These are phyloP conservation scores for Orbilia oligospora DNA, from an alignment of 2,329 filamentous ascomycete species.

Conservation along the genomic window DNA sequence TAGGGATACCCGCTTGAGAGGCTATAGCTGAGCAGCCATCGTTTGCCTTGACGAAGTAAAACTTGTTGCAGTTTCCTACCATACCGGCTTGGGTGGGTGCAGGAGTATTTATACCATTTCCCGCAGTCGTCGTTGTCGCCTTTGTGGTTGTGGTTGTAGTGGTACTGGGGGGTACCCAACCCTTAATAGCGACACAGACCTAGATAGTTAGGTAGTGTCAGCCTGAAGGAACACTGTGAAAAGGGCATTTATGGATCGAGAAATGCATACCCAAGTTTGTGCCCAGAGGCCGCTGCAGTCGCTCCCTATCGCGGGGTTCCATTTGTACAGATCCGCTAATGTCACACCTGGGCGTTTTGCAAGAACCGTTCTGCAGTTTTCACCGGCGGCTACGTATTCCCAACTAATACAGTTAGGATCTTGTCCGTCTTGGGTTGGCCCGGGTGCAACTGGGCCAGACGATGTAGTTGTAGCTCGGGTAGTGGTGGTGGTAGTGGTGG, in stretches of 20 bases:
- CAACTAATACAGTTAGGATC: constrained; percentile 22
- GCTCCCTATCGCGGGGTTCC: constrained; percentile 31
- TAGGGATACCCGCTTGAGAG: constrained; percentile 60
- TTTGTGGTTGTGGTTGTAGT: constrained; percentile 3
- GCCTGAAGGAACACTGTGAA: neutral
- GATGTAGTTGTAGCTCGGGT: constrained; percentile 4
- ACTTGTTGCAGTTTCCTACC: constrained; percentile 59
- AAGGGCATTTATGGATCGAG: neutral
- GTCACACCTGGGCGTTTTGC: constrained; percentile 22
- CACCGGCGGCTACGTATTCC: constrained; percentile 6
- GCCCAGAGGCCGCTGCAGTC: constrained; percentile 28
- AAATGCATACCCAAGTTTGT: neutral
- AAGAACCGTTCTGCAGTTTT: constrained; percentile 5
- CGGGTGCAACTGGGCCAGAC: constrained; percentile 7
- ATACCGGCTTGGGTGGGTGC: constrained; percentile 50
- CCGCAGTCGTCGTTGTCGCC: constrained; percentile 16
- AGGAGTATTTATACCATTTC: constrained; percentile 64
- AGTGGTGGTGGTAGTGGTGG: constrained; percentile 6
- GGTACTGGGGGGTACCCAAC: constrained; percentile 13
- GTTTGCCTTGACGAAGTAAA: constrained; percentile 62
- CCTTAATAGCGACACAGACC: constrained; percentile 15
- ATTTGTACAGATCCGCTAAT: constrained; percentile 2
- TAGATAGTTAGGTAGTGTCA: neutral
- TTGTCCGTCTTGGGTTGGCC: constrained; percentile 29
- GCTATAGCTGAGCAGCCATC: constrained; percentile 64